These are phyloP conservation scores for Capsicum pubescens DNA, from an alignment of 257 asterid genomes.

Conservation along the genomic window DNA sequence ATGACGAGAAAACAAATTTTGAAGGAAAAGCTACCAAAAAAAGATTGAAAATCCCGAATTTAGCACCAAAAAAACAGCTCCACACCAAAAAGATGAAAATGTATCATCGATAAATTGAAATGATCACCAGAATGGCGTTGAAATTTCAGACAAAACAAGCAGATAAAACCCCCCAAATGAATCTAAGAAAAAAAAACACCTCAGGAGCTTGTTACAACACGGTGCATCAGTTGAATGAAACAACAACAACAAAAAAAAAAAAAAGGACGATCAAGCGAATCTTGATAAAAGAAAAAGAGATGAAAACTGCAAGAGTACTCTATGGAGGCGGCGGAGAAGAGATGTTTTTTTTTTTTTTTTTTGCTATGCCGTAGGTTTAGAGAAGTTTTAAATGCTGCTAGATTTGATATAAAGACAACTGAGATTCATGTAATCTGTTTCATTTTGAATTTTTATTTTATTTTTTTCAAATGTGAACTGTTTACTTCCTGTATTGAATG, in stretches of 20 bases:
- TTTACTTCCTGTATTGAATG: background rate
- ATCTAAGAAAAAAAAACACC: background rate
- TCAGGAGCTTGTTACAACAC: background rate
- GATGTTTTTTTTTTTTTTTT: slow-evolving; percentile 33
- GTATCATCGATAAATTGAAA: background rate
- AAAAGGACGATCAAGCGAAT: background rate
- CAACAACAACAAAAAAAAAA: background rate
- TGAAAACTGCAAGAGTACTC: background rate
- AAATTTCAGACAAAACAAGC: background rate
- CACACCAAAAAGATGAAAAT: background rate
- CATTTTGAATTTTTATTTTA: slow-evolving; percentile 50
- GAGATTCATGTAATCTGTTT: slow-evolving; percentile 69
- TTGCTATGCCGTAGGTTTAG: slow-evolving; percentile 54
- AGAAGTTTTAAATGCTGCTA: background rate
- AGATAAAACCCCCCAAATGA: background rate
- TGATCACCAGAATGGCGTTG: background rate
- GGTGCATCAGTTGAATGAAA: background rate
- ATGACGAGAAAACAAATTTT: background rate
- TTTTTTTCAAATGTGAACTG: background rate
- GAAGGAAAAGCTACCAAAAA: background rate
- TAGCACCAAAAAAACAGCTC: background rate
- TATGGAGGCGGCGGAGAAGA: background rate
- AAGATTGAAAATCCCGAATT: background rate
- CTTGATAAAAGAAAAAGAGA: background rate
- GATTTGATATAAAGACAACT: slow-evolving; percentile 40